These are phyloP conservation scores for Neopestalotiopsis clavispora DNA, from an alignment of 2,329 filamentous ascomycete species.

Conservation along the genomic window DNA sequence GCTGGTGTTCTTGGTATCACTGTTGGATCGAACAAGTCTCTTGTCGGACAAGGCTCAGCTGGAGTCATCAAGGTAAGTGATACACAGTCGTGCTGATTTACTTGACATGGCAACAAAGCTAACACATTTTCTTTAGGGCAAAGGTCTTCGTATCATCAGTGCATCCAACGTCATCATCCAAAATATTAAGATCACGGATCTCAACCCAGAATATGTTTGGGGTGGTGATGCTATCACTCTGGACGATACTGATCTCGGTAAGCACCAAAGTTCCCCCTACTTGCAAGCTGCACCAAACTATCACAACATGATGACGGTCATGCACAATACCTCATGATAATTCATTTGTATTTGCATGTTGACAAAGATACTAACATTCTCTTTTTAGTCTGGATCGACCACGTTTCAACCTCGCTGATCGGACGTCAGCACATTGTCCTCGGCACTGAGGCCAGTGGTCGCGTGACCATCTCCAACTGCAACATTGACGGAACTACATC, in stretches of 20 bases:
- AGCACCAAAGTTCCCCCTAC: background rate
- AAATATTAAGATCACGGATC: constrained; percentile 57
- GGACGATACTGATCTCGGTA: constrained; percentile 43
- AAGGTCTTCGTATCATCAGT: constrained; percentile 55
- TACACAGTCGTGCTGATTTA: background rate
- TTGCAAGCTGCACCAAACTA: too few relatives aligned
- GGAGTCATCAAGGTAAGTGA: constrained; percentile 53
- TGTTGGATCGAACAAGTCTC: constrained; percentile 61
- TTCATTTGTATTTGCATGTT: background rate
- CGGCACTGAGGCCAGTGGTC: constrained; percentile 55
- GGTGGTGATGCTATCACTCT: constrained; percentile 61
- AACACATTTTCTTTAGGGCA: constrained; percentile 42
- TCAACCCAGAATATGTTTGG: constrained; percentile 62
- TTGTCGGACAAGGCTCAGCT: constrained; percentile 56
- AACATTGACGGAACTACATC: constrained; percentile 59
- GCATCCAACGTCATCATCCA: constrained; percentile 64
- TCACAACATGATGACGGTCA: too few relatives aligned
- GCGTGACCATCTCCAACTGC: constrained; percentile 64
- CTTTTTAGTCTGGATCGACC: constrained; percentile 52
- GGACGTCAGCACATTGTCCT: constrained; percentile 66
- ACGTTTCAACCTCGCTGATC: constrained; percentile 61
- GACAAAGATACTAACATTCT: background rate
- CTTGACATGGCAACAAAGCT: background rate
- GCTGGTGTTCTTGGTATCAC: constrained; percentile 55
- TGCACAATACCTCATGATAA: background rate